Base-by-base conservation (phyloP, 306 rosid genomes). In the Prunus padus region DNA sequence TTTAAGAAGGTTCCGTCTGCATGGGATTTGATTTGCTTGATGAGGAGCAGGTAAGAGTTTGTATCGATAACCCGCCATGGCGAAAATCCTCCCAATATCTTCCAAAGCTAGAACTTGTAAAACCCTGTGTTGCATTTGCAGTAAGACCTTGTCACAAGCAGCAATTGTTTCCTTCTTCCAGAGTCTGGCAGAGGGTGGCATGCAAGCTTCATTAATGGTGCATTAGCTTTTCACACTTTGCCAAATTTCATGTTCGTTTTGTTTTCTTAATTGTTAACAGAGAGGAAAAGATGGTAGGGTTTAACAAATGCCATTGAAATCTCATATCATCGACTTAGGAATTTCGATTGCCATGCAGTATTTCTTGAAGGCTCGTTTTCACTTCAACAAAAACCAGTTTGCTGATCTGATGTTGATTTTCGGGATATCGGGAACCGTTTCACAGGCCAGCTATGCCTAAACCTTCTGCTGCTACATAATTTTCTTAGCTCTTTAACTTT, bases 301-400 rank as follows among this genome's bases (percentile, higher is more conserved):
- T 13, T 45, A 45, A 11, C 49, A 45, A 8, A 55, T 20, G 25
- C 62, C 10, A 4, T 51, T 9, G 30, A 28, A 52, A 51, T 71
- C 49, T 31, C 63, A 5, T 54, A 55, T 37, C 8, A 8, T 37
- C 8, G 42, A 37, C 42, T 37, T 2, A 0, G 22, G 18, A 4
- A 30, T 47, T 69, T 83, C 20, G 1, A 37, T 42, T 71, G 11
- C 28, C 37, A n/a, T 90, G 90, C 97, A 95, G 98, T 95, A 90
- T 66, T 92, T 73, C 86, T 79, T 92, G 46, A 95, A 88, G 89
- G 98, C 98, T 23, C 93, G 96, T 13, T 95, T 92, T 79, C 91
- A 86, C 59, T 95, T 84, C 87, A 78, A 73, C 77, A 95, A 90
- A 78, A 78, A 88, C 81, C 96, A 95, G 83, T 92, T 77, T 65